Conservation (phyloP, 108 stramenopile genomes). For the Thalassiosira profunda region DNA sequence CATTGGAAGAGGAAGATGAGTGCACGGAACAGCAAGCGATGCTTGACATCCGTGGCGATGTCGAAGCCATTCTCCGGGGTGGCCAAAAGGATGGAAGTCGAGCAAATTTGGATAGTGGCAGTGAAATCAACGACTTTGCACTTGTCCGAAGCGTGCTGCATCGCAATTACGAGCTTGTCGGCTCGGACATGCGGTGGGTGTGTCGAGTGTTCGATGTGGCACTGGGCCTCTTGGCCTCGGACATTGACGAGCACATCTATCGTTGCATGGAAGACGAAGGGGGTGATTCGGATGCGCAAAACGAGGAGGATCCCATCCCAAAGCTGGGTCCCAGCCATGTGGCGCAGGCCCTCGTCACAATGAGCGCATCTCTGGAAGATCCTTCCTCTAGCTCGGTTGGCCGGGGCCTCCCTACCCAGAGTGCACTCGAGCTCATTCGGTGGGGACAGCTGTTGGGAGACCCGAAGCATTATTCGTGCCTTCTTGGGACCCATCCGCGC, state of each 20-base stretch:
- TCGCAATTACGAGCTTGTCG: slow-evolving; percentile 52
- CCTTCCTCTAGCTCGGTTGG: slow-evolving; percentile 13
- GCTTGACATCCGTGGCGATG: slow-evolving; percentile 31
- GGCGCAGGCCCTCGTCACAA: slow-evolving; percentile 61
- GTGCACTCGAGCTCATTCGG: slow-evolving; percentile 22
- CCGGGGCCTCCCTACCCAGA: slow-evolving; percentile 29
- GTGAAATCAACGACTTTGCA: slow-evolving; percentile 30
- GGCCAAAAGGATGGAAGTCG: not conserved
- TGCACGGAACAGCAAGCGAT: slow-evolving; percentile 20
- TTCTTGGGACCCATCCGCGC: slow-evolving; percentile 52
- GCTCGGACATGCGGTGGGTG: slow-evolving; percentile 79
- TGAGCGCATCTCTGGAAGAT: slow-evolving; percentile 60
- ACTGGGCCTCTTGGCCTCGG: slow-evolving; percentile 39
- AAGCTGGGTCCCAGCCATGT: slow-evolving; percentile 51
- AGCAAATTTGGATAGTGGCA: not conserved
- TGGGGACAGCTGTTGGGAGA: slow-evolving; percentile 38
- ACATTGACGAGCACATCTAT: slow-evolving; percentile 28
- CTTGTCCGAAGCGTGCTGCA: slow-evolving; percentile 43
- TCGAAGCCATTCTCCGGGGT: slow-evolving; percentile 31
- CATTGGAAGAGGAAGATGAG: slow-evolving; percentile 39
- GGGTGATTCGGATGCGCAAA: not conserved
- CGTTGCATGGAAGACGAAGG: slow-evolving; percentile 44
- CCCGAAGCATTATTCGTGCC: slow-evolving; percentile 30
- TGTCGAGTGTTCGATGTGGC: slow-evolving; percentile 71
- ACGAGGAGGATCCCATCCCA: not conserved